Base-by-base conservation (phyloP, 225 moss, liverwort and hornwort genomes). In the Thuidium tamariscinum region DNA sequence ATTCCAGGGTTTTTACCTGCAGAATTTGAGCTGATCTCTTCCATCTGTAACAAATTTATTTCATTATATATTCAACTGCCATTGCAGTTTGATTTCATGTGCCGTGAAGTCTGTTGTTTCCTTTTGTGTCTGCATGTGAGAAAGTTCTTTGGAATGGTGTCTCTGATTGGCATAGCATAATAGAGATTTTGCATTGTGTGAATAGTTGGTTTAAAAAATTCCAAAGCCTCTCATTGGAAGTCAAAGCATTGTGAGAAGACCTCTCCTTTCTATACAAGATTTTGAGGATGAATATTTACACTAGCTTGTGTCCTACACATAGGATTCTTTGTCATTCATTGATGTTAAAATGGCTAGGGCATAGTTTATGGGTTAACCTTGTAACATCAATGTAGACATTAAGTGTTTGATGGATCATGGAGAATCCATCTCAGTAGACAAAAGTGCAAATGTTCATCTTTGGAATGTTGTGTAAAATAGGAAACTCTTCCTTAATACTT, bases 31-130 rank as follows among this genome's bases (percentile, higher is more conserved):
- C 80, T 46, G 86, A 22, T 81, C 78, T 67, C 61, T 48, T 73
- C 48, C 71, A 67, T 56, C 76, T 91, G 88, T 88, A 86, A 71
- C 77, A 72, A 37, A 60, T 81, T 70, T 59, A 52, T 86, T 59
- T 63, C 56, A 80, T 74, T 44, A 44, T 44, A n/a, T 62, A 85
- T 77, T 83, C 83, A 86, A 82, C 89, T 92, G 92, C 90, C 85
- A 92, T 92, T 92, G 90, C 90, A 92, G 90, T 89, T 76, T 54
- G 23, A 52, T 74, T 73, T 54, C 54, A 74, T 68, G 52, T 66
- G 85, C 51, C 5, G 1, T 61, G 52, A 34, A 64, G n/a, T 76
- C 14, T 46, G 54, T 36, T 73, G 26, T 27, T 77, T 80, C 25
- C 44, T n/a, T 19, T 59, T 12, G 30, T 42, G 42, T 49, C 23